Evolutionary conservation across 129 eudicot species (phyloP).

Genomic region (Silybum marianum): DNA sequence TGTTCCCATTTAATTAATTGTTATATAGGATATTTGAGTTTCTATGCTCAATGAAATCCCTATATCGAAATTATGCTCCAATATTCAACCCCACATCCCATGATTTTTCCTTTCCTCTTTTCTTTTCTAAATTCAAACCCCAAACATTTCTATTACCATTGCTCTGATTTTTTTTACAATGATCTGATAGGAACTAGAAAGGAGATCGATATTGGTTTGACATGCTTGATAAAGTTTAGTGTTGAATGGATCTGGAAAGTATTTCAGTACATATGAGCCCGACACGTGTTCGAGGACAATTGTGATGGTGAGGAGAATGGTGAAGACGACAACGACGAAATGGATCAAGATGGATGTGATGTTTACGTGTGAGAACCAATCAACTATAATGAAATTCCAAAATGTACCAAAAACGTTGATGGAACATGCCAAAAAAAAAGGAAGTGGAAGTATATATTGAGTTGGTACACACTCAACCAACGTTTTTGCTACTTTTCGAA

Average conservation of each 20-base stretch:
- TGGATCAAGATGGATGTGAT: not conserved
- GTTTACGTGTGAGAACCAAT: not conserved
- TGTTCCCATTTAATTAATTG: not conserved
- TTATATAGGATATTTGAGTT: too few species aligned
- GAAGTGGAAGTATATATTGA: too few species aligned
- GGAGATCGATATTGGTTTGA: too few species aligned
- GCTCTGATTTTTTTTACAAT: not conserved
- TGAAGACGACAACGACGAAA: not conserved
- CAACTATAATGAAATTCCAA: too few species aligned
- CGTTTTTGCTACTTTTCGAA: too few species aligned
- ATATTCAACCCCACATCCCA: not conserved
- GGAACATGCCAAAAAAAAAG: too few species aligned
- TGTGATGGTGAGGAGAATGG: not conserved
- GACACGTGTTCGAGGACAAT: not conserved
- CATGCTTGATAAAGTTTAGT: too few species aligned
- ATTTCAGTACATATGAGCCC: not conserved
- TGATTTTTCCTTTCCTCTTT: not conserved
- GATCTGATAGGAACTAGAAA: too few species aligned
- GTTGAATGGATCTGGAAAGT: too few species aligned
- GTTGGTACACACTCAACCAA: too few species aligned
- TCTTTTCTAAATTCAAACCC: not conserved
- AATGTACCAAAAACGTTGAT: too few species aligned
- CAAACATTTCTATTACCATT: not conserved
- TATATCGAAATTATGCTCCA: not conserved
- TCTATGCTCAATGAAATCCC: not conserved